A percentile compares a stretch with the other conserved stretches of the same genome.
These are phyloP conservation scores for Phaeoacremonium minimum DNA, from an alignment of 2,329 filamentous ascomycete genomes.

Conservation along the genomic window DNA sequence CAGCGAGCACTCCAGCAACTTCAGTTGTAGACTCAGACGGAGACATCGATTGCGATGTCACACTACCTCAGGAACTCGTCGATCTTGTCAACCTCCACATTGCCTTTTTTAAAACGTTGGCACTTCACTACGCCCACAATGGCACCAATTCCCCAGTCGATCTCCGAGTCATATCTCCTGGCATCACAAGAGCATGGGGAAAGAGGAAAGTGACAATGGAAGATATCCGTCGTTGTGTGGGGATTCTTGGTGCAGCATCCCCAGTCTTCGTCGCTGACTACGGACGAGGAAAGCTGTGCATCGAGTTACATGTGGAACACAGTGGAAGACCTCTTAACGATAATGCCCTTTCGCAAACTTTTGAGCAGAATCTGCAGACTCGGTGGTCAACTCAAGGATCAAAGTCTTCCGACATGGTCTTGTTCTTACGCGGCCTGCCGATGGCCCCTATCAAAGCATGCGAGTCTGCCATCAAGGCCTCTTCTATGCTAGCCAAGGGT, in stretches of 20 bases:
- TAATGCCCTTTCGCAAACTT: conserved; percentile 47
- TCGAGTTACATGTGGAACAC: conserved; percentile 45
- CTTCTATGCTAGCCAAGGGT: conserved; percentile 59
- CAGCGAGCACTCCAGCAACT: conserved; percentile 30
- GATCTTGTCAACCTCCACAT: conserved; percentile 62
- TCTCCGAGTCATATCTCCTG: conserved; percentile 54
- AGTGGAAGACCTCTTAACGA: conserved; percentile 39
- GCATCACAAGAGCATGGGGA: conserved; percentile 66
- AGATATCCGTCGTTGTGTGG: conserved; percentile 64
- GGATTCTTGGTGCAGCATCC: conserved; percentile 42
- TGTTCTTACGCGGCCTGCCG: conserved; percentile 54
- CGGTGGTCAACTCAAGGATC: conserved; percentile 32
- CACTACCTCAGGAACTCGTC: conserved; percentile 46
- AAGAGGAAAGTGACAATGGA: conserved; percentile 62
- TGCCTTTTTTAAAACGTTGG: conserved; percentile 64
- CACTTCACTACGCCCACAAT: conserved; percentile 67
- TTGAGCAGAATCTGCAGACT: conserved; percentile 44
- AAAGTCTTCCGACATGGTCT: conserved; percentile 24
- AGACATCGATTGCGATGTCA: conserved; percentile 20
- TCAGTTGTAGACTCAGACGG: conserved; percentile 30
- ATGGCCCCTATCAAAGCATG: conserved; percentile 48
- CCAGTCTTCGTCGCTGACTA: conserved; percentile 37
- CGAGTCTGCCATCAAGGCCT: conserved; percentile 45
- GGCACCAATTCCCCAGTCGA: conserved; percentile 60
- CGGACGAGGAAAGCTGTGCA: conserved; percentile 50